phyloP scores from a whole-genome alignment of 306 rosid species.

The Abrus precatorius region DNA sequence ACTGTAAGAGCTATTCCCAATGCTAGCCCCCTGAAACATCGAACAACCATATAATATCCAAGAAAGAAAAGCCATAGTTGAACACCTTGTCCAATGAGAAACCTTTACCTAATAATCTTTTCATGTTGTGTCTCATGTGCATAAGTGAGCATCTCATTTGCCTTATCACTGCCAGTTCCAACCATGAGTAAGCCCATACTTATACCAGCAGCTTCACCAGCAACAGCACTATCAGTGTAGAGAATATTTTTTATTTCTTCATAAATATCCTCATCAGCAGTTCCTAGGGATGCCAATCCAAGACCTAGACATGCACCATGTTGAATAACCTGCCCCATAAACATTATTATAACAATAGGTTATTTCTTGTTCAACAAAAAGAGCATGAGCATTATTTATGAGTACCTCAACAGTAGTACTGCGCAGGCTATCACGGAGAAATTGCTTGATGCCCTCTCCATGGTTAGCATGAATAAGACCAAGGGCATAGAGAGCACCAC shows the following conservation, averaged over 20 bases:
- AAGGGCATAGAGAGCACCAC: constrained; percentile 96
- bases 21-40: constrained; percentile 79
- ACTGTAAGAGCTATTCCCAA: constrained; percentile 97
- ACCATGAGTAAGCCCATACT: constrained; percentile 99
- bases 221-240: constrained; percentile 96
- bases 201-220: constrained; percentile 98
- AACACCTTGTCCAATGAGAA: constrained; percentile 27
- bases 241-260: constrained; percentile 90
- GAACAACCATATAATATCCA: constrained; percentile 28
- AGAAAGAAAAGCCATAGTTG: constrained; percentile 35
- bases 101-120: constrained; percentile 80
- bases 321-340: constrained; percentile 81
- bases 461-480: constrained; percentile 99
- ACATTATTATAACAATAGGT: constrained; percentile 35
- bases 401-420: constrained; percentile 93
- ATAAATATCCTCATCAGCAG: constrained; percentile 92
- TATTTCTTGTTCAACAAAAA: constrained; percentile 1
- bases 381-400: constrained; percentile 21
- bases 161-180: constrained; percentile 98
- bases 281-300: constrained; percentile 94
- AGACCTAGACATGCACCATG: constrained; percentile 99
- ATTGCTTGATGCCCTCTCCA: constrained; percentile 97
- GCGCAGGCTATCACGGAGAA: constrained; percentile 91
- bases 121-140: constrained; percentile 99
- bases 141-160: constrained; percentile 93